Conservation (phyloP, 257 asterid genomes). For the Solanum chaucha region DNA sequence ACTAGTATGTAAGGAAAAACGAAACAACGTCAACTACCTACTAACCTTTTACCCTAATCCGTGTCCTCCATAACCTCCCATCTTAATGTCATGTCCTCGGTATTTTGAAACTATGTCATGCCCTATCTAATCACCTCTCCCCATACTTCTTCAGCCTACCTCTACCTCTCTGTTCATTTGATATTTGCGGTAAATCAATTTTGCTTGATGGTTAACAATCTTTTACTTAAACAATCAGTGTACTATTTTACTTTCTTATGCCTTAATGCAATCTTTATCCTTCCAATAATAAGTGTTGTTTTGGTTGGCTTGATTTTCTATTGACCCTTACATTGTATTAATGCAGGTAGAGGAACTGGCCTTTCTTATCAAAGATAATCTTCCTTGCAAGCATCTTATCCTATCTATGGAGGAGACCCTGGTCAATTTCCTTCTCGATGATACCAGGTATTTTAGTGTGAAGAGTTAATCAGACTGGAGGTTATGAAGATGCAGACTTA, state of each 20-base stretch:
- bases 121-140: not conserved
- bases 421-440: constrained; percentile 57
- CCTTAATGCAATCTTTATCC: not conserved
- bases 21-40: not conserved
- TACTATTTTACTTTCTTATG: not conserved
- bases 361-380: constrained; percentile 64
- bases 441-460: constrained; percentile 39
- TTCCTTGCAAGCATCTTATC: constrained; percentile 81
- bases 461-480: not conserved
- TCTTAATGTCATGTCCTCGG: not conserved
- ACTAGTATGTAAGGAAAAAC: not conserved
- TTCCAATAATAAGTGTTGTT: not conserved
- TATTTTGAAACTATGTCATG: not conserved
- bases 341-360: constrained; percentile 92
- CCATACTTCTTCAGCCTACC: not conserved
- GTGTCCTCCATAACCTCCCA: not conserved
- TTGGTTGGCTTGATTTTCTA: not conserved
- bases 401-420: constrained; percentile 69
- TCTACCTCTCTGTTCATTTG: not conserved
- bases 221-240: not conserved
- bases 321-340: not conserved
- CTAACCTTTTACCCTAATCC: not conserved
- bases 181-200: not conserved
- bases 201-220: not conserved
- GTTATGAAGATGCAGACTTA: not conserved